These are phyloP conservation scores for Scleromitrula shiraiana DNA, from an alignment of 2,329 filamentous ascomycete genomes.

Conservation along the genomic window DNA sequence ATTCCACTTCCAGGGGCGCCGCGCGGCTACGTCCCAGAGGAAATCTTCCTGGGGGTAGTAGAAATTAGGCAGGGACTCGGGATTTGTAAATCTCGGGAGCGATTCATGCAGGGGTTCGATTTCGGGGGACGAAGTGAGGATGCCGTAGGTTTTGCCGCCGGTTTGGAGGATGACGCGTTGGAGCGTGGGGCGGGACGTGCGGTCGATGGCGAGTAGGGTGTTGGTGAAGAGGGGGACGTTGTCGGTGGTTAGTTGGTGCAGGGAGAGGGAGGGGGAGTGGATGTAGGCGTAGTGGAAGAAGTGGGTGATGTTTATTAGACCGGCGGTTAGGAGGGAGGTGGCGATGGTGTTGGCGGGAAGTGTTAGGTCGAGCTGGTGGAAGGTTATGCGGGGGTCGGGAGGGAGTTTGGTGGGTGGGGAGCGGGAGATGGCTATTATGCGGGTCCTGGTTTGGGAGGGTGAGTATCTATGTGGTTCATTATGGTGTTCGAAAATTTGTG, in stretches of 20 bases:
- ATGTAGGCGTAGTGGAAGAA: slow-evolving; percentile 6
- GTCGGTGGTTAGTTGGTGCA: background rate
- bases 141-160: slow-evolving; percentile 1
- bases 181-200: background rate
- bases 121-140: background rate
- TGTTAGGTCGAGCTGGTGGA: slow-evolving; percentile 1
- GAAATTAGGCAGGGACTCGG: background rate
- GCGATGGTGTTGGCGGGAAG: background rate
- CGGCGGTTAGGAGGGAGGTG: background rate
- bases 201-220: background rate
- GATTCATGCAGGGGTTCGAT: background rate
- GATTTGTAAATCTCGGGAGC: background rate
- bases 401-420: background rate
- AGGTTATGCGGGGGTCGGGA: background rate
- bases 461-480: background rate
- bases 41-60: slow-evolving; percentile 4
- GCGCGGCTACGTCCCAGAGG: background rate
- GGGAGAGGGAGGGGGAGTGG: background rate
- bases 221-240: slow-evolving; percentile 2
- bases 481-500: no score
- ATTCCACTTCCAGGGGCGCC: slow-evolving; percentile 1
- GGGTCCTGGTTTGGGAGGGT: background rate
- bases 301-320: background rate
- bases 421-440: slow-evolving; percentile 1
- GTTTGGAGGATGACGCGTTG: slow-evolving; percentile 3